phyloP scores from a whole-genome alignment of 331 rosid species.

The Pyracantha coccinea region DNA sequence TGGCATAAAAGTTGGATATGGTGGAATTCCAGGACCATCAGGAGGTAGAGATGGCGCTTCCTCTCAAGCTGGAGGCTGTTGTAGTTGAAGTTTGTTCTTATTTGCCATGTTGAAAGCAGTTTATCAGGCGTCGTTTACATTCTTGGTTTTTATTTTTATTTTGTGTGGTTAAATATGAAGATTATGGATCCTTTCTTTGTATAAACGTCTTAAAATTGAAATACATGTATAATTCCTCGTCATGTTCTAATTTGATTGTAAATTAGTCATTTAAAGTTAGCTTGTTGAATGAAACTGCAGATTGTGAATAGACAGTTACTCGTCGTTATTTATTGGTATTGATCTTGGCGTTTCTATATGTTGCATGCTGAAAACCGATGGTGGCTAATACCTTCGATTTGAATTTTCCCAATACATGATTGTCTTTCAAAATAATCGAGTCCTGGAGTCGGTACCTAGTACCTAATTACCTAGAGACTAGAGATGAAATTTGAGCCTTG shows the following conservation, averaged over 20 bases:
- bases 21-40: constrained; percentile 95
- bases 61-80: constrained; percentile 76
- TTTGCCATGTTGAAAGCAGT: constrained; percentile 8
- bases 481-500: background rate
- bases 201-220: constrained; percentile 12
- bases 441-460: background rate
- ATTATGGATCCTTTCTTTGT: background rate
- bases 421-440: background rate
- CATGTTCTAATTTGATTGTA: constrained; percentile 32
- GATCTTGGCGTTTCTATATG: background rate
- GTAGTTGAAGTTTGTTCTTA: constrained; percentile 52
- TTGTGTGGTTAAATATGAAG: constrained; percentile 22
- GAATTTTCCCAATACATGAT: background rate
- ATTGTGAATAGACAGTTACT: constrained; percentile 14
- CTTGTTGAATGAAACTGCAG: constrained; percentile 22
- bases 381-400: background rate
- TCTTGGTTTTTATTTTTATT: background rate
- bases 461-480: background rate
- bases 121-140: constrained; percentile 14
- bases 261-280: constrained; percentile 30
- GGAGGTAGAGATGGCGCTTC: constrained; percentile 92
- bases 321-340: background rate
- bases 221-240: constrained; percentile 43
- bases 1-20: constrained; percentile 99
- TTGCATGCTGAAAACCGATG: background rate